Conservation (phyloP, 257 asterid genomes). For the Solanum ahanhuiri region DNA sequence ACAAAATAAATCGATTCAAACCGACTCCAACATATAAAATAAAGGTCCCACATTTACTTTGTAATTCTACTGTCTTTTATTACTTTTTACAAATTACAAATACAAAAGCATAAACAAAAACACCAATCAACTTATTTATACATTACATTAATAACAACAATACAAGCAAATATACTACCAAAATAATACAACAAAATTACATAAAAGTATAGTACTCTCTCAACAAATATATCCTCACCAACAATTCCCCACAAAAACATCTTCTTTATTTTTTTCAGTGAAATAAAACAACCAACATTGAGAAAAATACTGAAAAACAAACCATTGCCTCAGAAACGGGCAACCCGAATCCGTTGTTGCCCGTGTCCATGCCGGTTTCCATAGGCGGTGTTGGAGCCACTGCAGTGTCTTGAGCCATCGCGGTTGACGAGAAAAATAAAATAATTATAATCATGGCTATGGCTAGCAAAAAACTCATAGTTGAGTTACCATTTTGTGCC, state of each 20-base stretch:
- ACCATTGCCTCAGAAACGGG: neutral
- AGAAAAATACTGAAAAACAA: neutral
- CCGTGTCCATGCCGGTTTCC: neutral
- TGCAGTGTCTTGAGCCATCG: neutral
- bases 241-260: neutral
- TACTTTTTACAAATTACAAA: neutral
- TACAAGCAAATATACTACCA: neutral
- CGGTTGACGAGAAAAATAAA: neutral
- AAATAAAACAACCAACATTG: neutral
- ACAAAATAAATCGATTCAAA: no score
- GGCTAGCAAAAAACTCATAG: neutral
- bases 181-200: neutral
- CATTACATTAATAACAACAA: neutral
- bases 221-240: neutral
- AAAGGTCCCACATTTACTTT: neutral
- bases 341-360: neutral
- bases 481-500: neutral
- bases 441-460: neutral
- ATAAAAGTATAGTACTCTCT: neutral
- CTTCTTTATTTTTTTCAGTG: neutral
- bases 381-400: neutral
- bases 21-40: neutral
- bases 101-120: neutral
- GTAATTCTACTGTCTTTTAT: neutral
- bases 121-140: neutral